Evolutionary conservation across 805 yeast species (phyloP).

Genomic region (Schwanniomyces vanrijiae): DNA sequence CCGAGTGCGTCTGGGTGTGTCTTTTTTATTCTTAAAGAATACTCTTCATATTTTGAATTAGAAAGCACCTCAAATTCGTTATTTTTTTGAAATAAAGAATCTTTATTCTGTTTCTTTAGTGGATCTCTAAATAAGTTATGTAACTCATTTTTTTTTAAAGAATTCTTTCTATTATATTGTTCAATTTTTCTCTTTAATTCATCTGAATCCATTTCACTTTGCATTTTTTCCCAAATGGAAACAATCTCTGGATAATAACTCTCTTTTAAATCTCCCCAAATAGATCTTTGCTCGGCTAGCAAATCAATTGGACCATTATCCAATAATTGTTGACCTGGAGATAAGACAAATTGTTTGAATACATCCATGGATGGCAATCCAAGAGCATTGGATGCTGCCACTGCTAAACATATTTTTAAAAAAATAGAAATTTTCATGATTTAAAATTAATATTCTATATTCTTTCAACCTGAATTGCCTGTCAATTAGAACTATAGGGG

Average conservation of each 20-base stretch:
- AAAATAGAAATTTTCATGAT: conserved; percentile 11
- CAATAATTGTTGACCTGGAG: background rate
- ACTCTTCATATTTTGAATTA: conserved; percentile 20
- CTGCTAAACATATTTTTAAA: conserved; percentile 7
- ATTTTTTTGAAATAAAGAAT: background rate
- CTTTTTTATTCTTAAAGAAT: conserved; percentile 30
- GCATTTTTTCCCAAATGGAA: conserved; percentile 17
- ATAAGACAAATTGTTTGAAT: conserved; percentile 5
- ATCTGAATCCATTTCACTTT: conserved; percentile 8
- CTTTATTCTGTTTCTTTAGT: background rate
- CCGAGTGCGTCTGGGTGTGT: conserved; percentile 36
- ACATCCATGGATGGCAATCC: conserved; percentile 1
- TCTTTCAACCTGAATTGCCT: background rate
- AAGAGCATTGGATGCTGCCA: conserved; percentile 9
- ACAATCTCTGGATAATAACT: conserved; percentile 7
- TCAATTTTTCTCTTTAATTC: conserved; percentile 7
- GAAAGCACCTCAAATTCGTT: conserved; percentile 16
- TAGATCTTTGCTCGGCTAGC: background rate
- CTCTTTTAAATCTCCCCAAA: conserved; percentile 5
- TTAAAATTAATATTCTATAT: background rate
- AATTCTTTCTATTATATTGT: conserved; percentile 6
- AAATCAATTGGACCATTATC: background rate
- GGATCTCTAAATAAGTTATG: background rate
- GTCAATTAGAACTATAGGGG: background rate
- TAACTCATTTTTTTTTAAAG: background rate